Evolutionary conservation across 208 protist genomes (phyloP), one percentile per base, ranked within the genome.

Genomic region (Crithidia fasciculata): DNA sequence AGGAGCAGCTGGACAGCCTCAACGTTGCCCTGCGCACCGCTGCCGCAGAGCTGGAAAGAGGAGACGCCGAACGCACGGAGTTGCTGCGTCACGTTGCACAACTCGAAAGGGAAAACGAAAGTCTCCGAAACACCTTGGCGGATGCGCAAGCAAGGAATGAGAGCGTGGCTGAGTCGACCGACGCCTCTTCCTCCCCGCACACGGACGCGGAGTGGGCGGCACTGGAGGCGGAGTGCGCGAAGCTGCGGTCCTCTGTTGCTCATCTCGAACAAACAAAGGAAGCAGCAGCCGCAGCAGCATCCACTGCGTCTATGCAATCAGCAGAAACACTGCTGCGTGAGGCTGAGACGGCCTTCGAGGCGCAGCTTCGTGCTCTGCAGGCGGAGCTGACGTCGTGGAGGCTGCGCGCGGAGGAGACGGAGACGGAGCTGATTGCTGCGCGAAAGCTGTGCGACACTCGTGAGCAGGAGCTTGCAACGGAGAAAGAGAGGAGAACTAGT

Each of bases 311-410:
- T 28, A 28, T 28, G 28, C 28, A 28, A 28, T 28, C 28, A 1
- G 56, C 44, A 60, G 13, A 54, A 43, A 4, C 44, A 41, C 4
- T 57, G 36, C 18, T 63, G 44, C 45, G n/a, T 63, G 2, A 72
- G 39, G 7, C 58, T 28, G 28, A 28, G 28, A 28, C 28, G 28
- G 28, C 28, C 28, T 28, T 28, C 28, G 28, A 28, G 28, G 28
- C 28, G 28, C 28, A 74, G 50, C 69, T 80, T 18, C 53, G 45
- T 12, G 41, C 56, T 12, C 56, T 90, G 49, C 64, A 77, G 44
- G 62, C 18, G 3, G 83, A 90, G 69, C 16, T 87, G 28, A 61
- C 83, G 9, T n/a, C 68, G 43, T 76, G 86, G 36, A 59, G 58
- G 53, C 37, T 47, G 0, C 72, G 82, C 55, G 62, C 56, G 2